These are phyloP conservation scores for Fusarium nelsonii DNA, from an alignment of 2,329 filamentous ascomycete species.

Conservation along the genomic window DNA sequence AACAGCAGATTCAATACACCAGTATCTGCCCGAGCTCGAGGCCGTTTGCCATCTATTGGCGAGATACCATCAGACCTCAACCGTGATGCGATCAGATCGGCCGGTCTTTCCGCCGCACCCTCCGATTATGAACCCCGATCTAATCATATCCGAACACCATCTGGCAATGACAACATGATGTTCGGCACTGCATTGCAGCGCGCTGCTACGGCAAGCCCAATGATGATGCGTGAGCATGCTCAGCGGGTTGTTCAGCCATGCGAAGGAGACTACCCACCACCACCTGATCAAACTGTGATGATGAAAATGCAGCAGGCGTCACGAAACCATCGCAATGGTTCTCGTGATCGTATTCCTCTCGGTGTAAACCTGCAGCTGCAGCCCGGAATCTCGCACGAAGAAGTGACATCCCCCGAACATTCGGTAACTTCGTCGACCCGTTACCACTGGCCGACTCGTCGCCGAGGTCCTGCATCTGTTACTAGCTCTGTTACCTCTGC, in stretches of 20 bases:
- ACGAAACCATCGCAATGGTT: constrained; percentile 73
- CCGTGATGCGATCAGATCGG: constrained; percentile 47
- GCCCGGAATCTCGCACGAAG: constrained; percentile 64
- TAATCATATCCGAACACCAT: constrained; percentile 54
- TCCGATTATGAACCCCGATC: constrained; percentile 47
- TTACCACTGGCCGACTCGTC: constrained; percentile 67
- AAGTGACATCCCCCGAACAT: constrained; percentile 68
- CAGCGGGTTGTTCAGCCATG: constrained; percentile 51
- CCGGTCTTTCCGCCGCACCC: constrained; percentile 39
- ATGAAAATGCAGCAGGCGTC: constrained; percentile 70
- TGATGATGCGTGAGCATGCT: constrained; percentile 68
- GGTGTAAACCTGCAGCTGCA: constrained; percentile 75
- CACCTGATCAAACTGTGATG: constrained; percentile 70
- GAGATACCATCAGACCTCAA: constrained; percentile 61
- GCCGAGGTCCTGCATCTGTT: constrained; percentile 67
- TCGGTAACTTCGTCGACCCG: constrained; percentile 66
- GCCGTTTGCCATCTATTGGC: constrained; percentile 82
- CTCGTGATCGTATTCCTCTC: constrained; percentile 82
- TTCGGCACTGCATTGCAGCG: constrained; percentile 67
- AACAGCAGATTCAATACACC: constrained; percentile 78
- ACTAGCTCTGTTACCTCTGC: constrained; percentile 69
- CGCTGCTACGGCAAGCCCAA: constrained; percentile 75
- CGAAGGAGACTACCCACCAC: constrained; percentile 68
- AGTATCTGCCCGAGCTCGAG: constrained; percentile 70
- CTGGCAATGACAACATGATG: constrained; percentile 58